Evolutionary conservation across 164 flowering plant genomes (phyloP), one percentile per base, ranked within the genome.

Genomic region (Aristolochia fimbriata): DNA sequence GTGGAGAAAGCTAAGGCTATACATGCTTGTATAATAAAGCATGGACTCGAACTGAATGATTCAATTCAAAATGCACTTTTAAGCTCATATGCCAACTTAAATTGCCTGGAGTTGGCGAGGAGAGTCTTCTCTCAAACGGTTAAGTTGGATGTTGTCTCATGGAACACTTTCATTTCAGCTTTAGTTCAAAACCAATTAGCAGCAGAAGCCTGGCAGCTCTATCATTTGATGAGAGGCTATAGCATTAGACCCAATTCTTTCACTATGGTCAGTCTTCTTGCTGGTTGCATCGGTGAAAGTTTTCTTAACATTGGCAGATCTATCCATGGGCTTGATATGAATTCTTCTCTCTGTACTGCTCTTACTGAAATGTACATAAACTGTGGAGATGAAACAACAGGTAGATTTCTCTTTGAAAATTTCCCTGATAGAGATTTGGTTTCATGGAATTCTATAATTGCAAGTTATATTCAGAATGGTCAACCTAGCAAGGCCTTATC

Each of bases 381-480:
- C 49, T 81, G 87, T 50, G 70, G 76, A 46, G 72, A 72, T 63
- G 80, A 77, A 53, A 59, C 55, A 61, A 56, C 67, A 14, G 83
- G 80, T 41, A 60, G 48, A 46, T 33, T 57, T 47, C 56, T 82
- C 22, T 85, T 85, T 64, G 81, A 82, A 67, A 64, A 59, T 27
- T 73, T 51, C 47, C 58, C 70, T 6, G 25, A 60, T 9, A 75
- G 68, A 61, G 91, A 85, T 72, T 22, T 78, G 61, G 63, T 84
- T 37, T 78, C 86, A 49, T 85, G 91, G 91, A 85, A 83, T 74
- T 66, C 87, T 54, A 53, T 83, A 69, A 76, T 85, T 67, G 60
- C 78, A 14, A 61, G 73, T 68, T 83, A 78, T 49, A 46, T 78
- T 15, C 68, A 63, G 51, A 76, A 61, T 48, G 69, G 69, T 59